Evolutionary conservation across 495 filamentous ascomycete genomes (phyloP).

Genomic region (Aspergillus steynii): DNA sequence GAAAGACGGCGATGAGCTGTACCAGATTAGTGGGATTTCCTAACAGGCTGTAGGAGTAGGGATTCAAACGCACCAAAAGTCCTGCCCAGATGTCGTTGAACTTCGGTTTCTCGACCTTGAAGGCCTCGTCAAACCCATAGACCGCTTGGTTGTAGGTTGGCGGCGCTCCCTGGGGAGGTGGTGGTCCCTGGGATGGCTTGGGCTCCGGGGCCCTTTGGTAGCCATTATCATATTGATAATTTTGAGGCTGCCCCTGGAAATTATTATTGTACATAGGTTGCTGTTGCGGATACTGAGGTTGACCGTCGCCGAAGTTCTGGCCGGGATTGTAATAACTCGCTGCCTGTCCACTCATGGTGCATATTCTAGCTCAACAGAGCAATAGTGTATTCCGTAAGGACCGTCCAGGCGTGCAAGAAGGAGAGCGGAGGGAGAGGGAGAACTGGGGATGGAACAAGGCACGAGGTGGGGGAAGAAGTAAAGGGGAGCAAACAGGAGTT

Average conservation of each 20-base stretch:
- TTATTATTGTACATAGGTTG: slow-evolving; percentile 15
- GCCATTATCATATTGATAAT: slow-evolving; percentile 18
- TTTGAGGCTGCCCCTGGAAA: slow-evolving; percentile 15
- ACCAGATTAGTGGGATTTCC: background rate
- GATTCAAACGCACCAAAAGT: slow-evolving; percentile 55
- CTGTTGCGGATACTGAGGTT: slow-evolving; percentile 18
- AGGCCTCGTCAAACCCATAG: slow-evolving; percentile 69
- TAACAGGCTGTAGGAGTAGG: background rate
- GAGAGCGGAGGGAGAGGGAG: background rate
- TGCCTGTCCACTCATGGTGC: slow-evolving; percentile 46
- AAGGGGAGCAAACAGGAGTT: background rate
- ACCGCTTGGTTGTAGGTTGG: slow-evolving; percentile 33
- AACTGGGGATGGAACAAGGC: background rate
- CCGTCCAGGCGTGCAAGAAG: background rate
- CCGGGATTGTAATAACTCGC: slow-evolving; percentile 41
- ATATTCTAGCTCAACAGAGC: slow-evolving; percentile 3
- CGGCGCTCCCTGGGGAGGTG: slow-evolving; percentile 30
- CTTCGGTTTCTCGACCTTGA: slow-evolving; percentile 78
- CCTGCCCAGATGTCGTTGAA: slow-evolving; percentile 89
- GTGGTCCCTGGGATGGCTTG: slow-evolving; percentile 30
- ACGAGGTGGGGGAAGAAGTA: background rate
- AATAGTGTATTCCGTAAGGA: background rate
- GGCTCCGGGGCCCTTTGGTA: slow-evolving; percentile 28
- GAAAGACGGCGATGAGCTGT: slow-evolving; percentile 69
- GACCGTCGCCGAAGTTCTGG: slow-evolving; percentile 29